A percentile compares a stretch with the other conserved stretches of the same genome.
Conservation (phyloP, 768 basidiomycete species). For the Tulasnella sp. region DNA sequence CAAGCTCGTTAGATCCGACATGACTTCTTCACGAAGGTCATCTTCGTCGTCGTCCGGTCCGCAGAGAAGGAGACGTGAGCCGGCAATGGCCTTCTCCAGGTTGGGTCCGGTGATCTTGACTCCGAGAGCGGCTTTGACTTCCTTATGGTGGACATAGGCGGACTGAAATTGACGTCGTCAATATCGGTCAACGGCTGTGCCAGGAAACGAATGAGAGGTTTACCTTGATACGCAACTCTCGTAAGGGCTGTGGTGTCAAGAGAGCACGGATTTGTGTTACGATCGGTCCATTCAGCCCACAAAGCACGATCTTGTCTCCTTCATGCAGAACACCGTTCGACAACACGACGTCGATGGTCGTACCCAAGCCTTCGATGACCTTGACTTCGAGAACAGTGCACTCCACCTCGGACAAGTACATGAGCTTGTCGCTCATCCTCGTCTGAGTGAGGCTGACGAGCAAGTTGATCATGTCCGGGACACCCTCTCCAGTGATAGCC, state of each 20-base stretch:
- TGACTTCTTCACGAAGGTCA: constrained; percentile 88
- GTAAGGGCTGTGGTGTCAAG: constrained; percentile 91
- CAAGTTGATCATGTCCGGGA: constrained; percentile 99
- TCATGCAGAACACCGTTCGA: constrained; percentile 91
- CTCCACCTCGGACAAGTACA: constrained; percentile 96
- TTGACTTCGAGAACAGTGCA: constrained; percentile 99
- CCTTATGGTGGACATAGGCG: constrained; percentile 93
- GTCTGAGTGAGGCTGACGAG: constrained; percentile 96
- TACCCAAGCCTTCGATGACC: constrained; percentile 95
- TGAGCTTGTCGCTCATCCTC: constrained; percentile 93
- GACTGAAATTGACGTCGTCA: constrained; percentile 50
- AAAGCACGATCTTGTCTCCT: constrained; percentile 91
- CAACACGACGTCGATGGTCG: constrained; percentile 93
- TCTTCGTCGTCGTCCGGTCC: constrained; percentile 98
- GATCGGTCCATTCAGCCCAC: constrained; percentile 95
- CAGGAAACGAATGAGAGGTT: constrained; percentile 27
- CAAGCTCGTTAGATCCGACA: constrained; percentile 89
- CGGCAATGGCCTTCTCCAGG: constrained; percentile 96
- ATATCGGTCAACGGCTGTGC: neutral
- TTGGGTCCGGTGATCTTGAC: constrained; percentile 94
- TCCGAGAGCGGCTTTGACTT: constrained; percentile 94
- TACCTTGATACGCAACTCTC: constrained; percentile 94
- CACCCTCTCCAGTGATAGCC: constrained; percentile 95
- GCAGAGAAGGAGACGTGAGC: constrained; percentile 85
- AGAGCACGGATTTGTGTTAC: constrained; percentile 91